Conservation (phyloP, 169 alveolate genomes). For the Plasmodium ovale region DNA sequence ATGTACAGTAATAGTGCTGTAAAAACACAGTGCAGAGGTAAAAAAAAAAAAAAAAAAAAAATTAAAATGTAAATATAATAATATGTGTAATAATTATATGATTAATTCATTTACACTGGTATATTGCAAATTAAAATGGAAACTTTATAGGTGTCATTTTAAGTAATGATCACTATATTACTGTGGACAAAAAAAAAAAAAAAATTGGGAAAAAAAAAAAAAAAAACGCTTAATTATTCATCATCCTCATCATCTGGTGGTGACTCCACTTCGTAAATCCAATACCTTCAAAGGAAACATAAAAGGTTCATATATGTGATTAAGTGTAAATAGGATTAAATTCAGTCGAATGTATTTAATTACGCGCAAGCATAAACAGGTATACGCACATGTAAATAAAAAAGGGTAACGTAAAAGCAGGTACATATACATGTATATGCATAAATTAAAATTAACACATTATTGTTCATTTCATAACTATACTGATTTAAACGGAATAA, state of each 20-base stretch:
- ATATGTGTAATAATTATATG: neutral
- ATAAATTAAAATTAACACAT: neutral
- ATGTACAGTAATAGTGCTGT: neutral
- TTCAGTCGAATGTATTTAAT: neutral
- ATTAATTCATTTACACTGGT: neutral
- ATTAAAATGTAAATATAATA: neutral
- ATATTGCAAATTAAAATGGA: neutral
- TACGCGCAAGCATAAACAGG: neutral
- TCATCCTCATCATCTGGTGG: constrained; percentile 89
- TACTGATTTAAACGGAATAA: neutral
- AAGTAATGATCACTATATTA: constrained; percentile 1
- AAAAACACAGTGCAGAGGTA: neutral
- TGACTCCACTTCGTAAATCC: constrained; percentile 93
- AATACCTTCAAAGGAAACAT: constrained; percentile 79
- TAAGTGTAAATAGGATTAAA: neutral
- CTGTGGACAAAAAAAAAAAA: neutral
- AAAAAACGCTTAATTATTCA: constrained; percentile 7
- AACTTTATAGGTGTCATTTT: neutral
- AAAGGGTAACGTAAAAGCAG: too few species aligned
- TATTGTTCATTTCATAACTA: neutral
- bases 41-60: neutral
- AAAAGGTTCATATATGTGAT: neutral
- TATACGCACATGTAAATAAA: neutral
- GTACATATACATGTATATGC: neutral
- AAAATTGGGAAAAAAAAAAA: neutral